Conservation (phyloP, 2,329 filamentous ascomycete species). For the Colletotrichum sp. region DNA sequence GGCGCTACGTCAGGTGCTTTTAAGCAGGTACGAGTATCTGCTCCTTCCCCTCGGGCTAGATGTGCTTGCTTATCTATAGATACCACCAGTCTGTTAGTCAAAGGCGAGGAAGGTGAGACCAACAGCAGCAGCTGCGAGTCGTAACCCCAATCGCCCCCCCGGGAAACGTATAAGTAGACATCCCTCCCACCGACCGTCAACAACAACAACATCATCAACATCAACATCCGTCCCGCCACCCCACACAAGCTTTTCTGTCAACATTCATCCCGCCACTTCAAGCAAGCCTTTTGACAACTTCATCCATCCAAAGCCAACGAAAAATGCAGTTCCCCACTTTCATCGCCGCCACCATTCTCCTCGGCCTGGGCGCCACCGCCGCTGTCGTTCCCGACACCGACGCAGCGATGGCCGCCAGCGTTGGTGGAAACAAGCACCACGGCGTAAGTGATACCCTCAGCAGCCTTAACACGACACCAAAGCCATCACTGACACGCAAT, state of each 20-base stretch:
- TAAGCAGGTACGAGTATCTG: not conserved
- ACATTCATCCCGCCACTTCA: not conserved
- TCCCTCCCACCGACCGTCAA: not conserved
- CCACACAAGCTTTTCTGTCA: not conserved
- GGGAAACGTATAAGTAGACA: not conserved
- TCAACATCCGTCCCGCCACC: not conserved
- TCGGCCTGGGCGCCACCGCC: not conserved
- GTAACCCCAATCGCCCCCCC: not conserved
- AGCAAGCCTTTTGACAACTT: not conserved
- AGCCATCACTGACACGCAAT: not conserved
- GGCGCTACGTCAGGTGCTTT: no score
- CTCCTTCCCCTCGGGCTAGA: not conserved
- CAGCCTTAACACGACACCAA: not conserved
- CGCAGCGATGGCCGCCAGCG: not conserved
- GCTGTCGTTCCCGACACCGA: not conserved
- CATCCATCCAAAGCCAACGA: not conserved
- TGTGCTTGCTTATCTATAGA: not conserved
- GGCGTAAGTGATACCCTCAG: not conserved
- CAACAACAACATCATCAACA: no score
- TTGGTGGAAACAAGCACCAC: not conserved
- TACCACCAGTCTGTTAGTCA: not conserved
- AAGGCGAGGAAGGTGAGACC: not conserved
- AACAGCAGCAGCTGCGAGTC: rapidly evolving
- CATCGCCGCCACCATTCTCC: not conserved
- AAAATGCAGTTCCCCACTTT: not conserved